A percentile compares a stretch with the other conserved stretches of the same genome.
These are phyloP conservation scores for Lignosus rhinocerotis DNA, from an alignment of 1,284 basidiomycete species.

Conservation along the genomic window DNA sequence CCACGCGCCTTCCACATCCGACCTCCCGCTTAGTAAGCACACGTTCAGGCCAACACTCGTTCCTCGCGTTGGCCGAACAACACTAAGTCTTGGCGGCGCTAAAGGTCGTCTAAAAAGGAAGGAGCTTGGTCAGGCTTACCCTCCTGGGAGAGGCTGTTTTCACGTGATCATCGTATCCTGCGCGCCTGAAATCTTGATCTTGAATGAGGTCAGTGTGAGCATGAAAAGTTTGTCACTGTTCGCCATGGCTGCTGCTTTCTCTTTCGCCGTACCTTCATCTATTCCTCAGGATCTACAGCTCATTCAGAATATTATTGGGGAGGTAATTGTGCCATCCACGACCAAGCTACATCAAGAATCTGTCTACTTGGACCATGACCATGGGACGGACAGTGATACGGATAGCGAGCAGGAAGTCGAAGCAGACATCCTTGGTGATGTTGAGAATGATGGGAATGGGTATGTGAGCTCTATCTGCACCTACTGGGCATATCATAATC, in stretches of 20 bases:
- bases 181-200: background rate
- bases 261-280: slow-evolving; percentile 59
- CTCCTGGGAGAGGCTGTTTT: too few relatives aligned
- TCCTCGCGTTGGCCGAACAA: too few relatives aligned
- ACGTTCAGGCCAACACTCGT: too few relatives aligned
- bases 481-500: background rate
- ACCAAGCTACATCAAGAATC: slow-evolving; percentile 5
- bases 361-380: slow-evolving; percentile 32
- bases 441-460: slow-evolving; percentile 39
- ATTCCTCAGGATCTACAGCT: slow-evolving; percentile 73
- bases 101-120: too few relatives aligned
- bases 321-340: slow-evolving; percentile 21
- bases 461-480: background rate
- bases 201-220: too few relatives aligned
- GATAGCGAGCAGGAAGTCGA: slow-evolving; percentile 72
- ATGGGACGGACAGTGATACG: slow-evolving; percentile 29
- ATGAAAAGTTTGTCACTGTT: slow-evolving; percentile 10
- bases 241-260: slow-evolving; percentile 22
- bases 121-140: too few relatives aligned
- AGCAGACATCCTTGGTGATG: slow-evolving; percentile 46
- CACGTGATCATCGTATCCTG: background rate
- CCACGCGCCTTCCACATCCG: too few relatives aligned
- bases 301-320: slow-evolving; percentile 65
- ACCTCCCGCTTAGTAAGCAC: too few relatives aligned
- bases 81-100: too few relatives aligned